Conservation (phyloP, 2,329 filamentous ascomycete genomes). For the Cladobotryum protrusum region DNA sequence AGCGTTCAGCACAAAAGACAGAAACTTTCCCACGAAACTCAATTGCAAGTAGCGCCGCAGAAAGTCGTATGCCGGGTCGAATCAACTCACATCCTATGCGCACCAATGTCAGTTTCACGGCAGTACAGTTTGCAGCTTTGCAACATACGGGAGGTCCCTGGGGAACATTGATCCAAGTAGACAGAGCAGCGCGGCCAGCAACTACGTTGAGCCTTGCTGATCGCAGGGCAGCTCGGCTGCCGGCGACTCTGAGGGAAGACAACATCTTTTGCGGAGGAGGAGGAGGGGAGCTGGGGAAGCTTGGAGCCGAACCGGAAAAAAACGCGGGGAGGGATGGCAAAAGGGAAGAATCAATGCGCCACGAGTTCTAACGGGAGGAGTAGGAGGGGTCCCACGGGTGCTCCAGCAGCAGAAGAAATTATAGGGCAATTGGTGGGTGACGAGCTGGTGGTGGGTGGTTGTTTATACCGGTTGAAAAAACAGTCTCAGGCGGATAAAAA, state of each 20-base stretch:
- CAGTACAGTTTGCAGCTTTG: constrained; percentile 5
- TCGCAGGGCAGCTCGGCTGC: constrained; percentile 42
- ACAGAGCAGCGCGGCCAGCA: constrained; percentile 50
- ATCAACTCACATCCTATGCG: constrained; percentile 33
- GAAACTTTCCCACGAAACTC: background rate
- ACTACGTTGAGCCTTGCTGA: constrained; percentile 35
- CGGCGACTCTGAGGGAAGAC: constrained; percentile 48
- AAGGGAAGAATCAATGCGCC: background rate
- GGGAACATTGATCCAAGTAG: constrained; percentile 84
- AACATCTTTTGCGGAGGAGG: constrained; percentile 37
- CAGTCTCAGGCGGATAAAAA: background rate
- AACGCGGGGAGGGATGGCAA: background rate
- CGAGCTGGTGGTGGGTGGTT: no score
- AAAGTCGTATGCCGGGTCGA: background rate
- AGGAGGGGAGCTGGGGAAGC: constrained; percentile 7
- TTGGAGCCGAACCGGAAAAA: constrained; percentile 11
- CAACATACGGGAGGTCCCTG: constrained; percentile 85
- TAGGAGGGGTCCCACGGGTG: no score
- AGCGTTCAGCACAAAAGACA: background rate
- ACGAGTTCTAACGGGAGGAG: no score
- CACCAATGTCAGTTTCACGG: background rate
- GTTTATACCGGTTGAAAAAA: no score
- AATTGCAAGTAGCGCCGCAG: background rate
- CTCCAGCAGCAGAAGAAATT: no score
- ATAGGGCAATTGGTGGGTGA: no score